Percentiles rank a stretch among this genome's conserved stretches.
These are phyloP conservation scores for Phytophthora chlamydospora DNA, from an alignment of 352 stramenopile species.

Conservation along the genomic window DNA sequence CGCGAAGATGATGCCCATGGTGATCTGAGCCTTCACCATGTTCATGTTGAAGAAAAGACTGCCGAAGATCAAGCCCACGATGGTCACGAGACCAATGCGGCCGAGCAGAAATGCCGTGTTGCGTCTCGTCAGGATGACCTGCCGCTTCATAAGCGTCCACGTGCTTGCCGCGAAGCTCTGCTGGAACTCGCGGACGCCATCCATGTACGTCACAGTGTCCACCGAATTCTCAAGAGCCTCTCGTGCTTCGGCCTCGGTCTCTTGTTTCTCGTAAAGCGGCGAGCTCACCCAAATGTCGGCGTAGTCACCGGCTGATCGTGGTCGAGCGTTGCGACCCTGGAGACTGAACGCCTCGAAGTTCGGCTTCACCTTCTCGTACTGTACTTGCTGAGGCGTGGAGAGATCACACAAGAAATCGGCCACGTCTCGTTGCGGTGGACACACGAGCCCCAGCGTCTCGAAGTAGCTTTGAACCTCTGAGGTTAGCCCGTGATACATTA, in stretches of 20 bases:
- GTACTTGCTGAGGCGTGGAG: conserved; percentile 14
- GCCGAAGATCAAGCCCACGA: conserved; percentile 24
- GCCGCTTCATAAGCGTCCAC: conserved; percentile 38
- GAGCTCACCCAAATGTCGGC: conserved; percentile 1
- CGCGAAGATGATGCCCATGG: conserved; percentile 71
- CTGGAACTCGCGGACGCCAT: conserved; percentile 17
- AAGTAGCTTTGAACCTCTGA: conserved; percentile 17
- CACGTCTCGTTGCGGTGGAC: conserved; percentile 12
- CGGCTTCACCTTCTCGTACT: conserved; percentile 1
- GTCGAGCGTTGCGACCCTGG: not conserved
- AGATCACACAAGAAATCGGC: conserved; percentile 24
- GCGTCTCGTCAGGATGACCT: conserved; percentile 46
- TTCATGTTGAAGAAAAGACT: conserved; percentile 31
- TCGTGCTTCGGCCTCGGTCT: not conserved
- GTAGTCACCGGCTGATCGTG: not conserved
- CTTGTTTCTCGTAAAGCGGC: not conserved
- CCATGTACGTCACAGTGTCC: conserved; percentile 30
- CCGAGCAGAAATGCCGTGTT: conserved; percentile 16
- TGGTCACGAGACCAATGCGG: conserved; percentile 12
- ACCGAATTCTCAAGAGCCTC: not conserved
- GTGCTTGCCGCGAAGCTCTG: conserved; percentile 21
- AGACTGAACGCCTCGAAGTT: conserved; percentile 4
- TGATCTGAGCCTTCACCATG: conserved; percentile 11
- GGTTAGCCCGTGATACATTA: conserved; percentile 14
- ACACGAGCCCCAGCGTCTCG: conserved; percentile 13